Evolutionary conservation across 1,139 yeast species (phyloP), one percentile per base, ranked within the genome.

Genomic region (Nematodospora anomalae): DNA sequence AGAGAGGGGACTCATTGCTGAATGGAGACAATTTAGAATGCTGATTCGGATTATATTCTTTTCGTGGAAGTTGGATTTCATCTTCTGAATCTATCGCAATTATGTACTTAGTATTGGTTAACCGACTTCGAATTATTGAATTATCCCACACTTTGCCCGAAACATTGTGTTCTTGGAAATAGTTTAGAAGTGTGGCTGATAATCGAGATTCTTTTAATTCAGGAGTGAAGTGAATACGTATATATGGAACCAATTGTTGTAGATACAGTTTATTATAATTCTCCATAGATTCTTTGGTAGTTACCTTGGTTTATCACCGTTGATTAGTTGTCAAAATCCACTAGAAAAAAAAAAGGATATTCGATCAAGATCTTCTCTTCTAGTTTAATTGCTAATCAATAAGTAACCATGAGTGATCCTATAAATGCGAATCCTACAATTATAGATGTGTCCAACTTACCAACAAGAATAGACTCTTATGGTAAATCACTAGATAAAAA

Each of bases 361-460:
- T 8, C 8, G 21, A 9, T 6, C 27, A 20, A n/a, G n/a, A n/a
- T n/a, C n/a, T n/a, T n/a, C n/a, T n/a, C 21, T 18, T 18, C 8
- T 6, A 18, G 7, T 18, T 6, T 29, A 13, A 26, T 16, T 16
- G 12, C 3, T 16, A 14, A 27, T 4, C 14, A 16, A 24, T 14
- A 6, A 16, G 12, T 11, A 11, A 43, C 25, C 35, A 76, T 76
- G 81, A 60, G 79, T 16, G 96, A 88, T 40, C 88, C 87, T 29
- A 83, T 90, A 44, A 92, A 92, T 61, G 96, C 96, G 20, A 89
- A 89, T 58, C 98, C 98, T 11, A 82, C 84, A 23, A 80, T 92
- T 32, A 65, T 89, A 35, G 96, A 89, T 49, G 77, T 77, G 14
- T 75, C 83, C 18, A 76, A 78, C 43, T 74, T 92, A 20, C 97